These are phyloP conservation scores for Brassica hybrid DNA, from an alignment of 441 rosid species.

Conservation along the genomic window DNA sequence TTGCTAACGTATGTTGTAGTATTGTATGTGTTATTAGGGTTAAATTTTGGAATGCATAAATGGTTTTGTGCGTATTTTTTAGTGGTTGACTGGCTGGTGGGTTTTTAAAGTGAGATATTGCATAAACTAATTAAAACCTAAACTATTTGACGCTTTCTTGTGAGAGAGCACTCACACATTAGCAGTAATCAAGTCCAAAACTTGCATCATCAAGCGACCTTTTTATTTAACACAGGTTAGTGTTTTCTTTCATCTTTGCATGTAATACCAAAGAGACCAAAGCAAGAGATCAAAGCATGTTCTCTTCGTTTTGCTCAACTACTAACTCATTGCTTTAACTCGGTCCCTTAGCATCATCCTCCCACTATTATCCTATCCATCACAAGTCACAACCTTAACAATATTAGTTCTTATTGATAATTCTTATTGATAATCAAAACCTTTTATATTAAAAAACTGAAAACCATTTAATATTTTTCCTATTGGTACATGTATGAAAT, in stretches of 20 bases:
- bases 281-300: slow-evolving; percentile 26
- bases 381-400: background rate
- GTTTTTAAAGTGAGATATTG: no score
- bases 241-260: slow-evolving; percentile 9
- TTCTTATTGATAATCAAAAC: background rate
- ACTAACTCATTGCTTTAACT: slow-evolving; percentile 14
- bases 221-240: background rate
- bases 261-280: slow-evolving; percentile 29
- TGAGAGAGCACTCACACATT: no score
- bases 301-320: slow-evolving; percentile 36
- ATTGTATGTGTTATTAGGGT: no score
- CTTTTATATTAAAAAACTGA: background rate
- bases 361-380: slow-evolving; percentile 2
- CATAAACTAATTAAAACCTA: no score
- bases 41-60: no score
- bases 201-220: no score
- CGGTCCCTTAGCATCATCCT: background rate
- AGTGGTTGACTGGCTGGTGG: no score
- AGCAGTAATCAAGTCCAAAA: no score
- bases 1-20: no score
- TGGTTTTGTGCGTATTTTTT: no score
- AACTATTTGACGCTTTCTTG: no score
- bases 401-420: background rate
- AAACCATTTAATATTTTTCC: slow-evolving; percentile 3
- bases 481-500: slow-evolving; percentile 18